Conservation (phyloP, 441 rosid species). For the Aquilaria agallochum region DNA sequence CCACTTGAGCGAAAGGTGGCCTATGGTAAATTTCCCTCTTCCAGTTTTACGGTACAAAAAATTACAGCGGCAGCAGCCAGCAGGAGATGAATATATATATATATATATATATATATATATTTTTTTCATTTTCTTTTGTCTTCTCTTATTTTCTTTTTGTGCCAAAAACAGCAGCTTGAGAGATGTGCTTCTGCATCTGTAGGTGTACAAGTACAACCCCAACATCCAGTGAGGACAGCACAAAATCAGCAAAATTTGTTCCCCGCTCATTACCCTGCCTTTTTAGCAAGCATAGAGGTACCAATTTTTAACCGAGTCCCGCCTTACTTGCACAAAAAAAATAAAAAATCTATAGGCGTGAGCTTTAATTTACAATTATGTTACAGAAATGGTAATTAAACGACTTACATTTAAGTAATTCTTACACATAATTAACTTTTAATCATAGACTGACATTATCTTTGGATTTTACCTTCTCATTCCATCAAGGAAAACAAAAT, state of each 20-base stretch:
- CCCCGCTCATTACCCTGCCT: constrained; percentile 15
- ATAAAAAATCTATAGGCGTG: neutral
- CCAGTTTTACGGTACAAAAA: neutral
- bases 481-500: too few relatives aligned
- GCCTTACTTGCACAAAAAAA: neutral
- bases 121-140: neutral
- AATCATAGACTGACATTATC: neutral
- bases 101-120: too few relatives aligned
- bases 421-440: neutral
- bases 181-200: constrained; percentile 18
- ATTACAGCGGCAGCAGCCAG: neutral
- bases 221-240: constrained; percentile 6
- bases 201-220: constrained; percentile 16
- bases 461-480: too few relatives aligned
- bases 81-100: too few relatives aligned
- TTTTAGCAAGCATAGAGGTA: constrained; percentile 34
- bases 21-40: constrained; percentile 18
- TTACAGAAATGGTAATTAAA: neutral
- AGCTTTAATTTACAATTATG: neutral
- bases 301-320: neutral
- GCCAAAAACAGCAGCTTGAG: constrained; percentile 23
- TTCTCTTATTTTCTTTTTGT: neutral
- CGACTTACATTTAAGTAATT: neutral
- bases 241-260: constrained; percentile 16
- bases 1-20: constrained; percentile 16